Conservation (phyloP, 2,329 filamentous ascomycete species). For the Colletotrichum tamarilloi region DNA sequence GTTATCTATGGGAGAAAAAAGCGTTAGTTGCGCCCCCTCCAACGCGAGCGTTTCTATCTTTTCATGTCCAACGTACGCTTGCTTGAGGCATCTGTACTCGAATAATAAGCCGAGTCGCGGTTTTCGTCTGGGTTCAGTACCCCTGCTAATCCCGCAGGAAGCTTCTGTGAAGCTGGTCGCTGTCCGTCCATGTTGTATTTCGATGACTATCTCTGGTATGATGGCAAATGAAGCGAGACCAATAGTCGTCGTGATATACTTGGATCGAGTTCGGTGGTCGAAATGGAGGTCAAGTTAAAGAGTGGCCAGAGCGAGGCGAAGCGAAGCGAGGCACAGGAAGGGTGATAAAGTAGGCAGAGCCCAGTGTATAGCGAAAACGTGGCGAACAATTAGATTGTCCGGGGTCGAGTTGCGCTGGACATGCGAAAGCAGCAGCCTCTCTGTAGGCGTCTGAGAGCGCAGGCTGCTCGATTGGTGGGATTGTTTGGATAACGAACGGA, state of each 20-base stretch:
- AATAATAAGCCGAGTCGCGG: conserved; percentile 57
- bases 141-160: conserved; percentile 60
- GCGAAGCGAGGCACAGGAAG: neutral
- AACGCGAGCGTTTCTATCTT: conserved; percentile 35
- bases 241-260: neutral
- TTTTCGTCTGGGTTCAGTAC: conserved; percentile 63
- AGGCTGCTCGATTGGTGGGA: neutral
- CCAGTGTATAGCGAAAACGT: neutral
- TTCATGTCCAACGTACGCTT: conserved; percentile 49
- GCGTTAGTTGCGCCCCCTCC: conserved; percentile 21
- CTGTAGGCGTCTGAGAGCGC: conserved; percentile 13
- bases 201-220: neutral
- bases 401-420: conserved; percentile 9
- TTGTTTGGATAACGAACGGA: conserved; percentile 9
- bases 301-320: neutral
- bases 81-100: conserved; percentile 55
- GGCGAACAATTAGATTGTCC: conserved; percentile 23
- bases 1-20: conserved; percentile 47
- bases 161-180: conserved; percentile 52
- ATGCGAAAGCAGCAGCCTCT: conserved; percentile 23
- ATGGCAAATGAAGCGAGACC: neutral
- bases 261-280: neutral
- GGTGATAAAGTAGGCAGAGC: neutral
- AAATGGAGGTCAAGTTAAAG: neutral
- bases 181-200: conserved; percentile 26